Evolutionary conservation across 2,329 filamentous ascomycete species (phyloP), one percentile per base, ranked within the genome.

Genomic region (Celoporthe dispersa): DNA sequence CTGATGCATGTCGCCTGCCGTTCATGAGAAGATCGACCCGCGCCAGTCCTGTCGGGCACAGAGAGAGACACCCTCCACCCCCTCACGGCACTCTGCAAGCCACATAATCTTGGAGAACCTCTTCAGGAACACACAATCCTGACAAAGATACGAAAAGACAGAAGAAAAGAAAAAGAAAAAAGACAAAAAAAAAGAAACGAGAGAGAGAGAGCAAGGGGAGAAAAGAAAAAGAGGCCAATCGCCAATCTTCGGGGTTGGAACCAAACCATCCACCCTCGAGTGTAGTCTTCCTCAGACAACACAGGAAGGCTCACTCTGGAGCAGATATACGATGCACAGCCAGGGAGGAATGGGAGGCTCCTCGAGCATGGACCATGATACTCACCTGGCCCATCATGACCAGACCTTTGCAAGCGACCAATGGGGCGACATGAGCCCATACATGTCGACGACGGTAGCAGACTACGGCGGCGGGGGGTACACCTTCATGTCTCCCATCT

Each of bases 361-460:
- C 70, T 79, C 80, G 73, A 81, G 80, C 74, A 82, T 84, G 80
- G 82, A 84, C 76, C 81, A 83, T 74, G 81, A 85, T 74, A 80
- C 78, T 73, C 83, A 84, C 68, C 79, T 84, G 70, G 79, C 81
- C 68, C 81, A 81, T 71, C 70, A 72, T 64, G 83, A 85, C 72
- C 79, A 79, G 71, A 76, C 79, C 25, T 83, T 81, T 73, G 77
- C 79, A 71, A 82, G 79, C 76, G 83, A 87, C 71, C 81, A 80
- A 76, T 89, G 88, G 88, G 82, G 83, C 63, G 85, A 85, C 75
- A 85, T 90, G 76, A 84, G 81, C 73, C 79, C 89, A 19, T 92
- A 93, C 76, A 89, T 90, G 74, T 88, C 91, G 72, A 91, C 91
- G 69, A 88, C 90, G 33, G 88, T 93, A 81, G 84, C 89, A 55